Evolutionary conservation across 768 basidiomycete genomes (phyloP), one percentile per base, ranked within the genome.

Genomic region (Rhizopogon vulgaris): DNA sequence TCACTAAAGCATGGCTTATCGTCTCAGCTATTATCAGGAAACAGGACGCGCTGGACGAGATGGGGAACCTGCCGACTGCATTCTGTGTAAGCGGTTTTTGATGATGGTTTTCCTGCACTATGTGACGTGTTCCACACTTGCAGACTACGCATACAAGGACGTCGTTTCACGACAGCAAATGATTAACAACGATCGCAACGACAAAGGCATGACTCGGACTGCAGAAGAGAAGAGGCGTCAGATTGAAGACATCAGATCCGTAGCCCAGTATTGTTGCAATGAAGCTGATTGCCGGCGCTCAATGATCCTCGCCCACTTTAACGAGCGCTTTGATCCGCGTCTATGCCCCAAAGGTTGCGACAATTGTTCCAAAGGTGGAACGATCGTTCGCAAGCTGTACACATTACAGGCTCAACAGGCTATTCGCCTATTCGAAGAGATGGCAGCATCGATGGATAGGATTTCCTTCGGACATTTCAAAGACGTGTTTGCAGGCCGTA

Each of bases 11-110:
- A 39, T 36, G 52, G 40, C 42, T 46, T 52, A 45, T 9, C 28
- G 40, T 30, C 27, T 48, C 27, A 90, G 88, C 2, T 90, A 90
- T 62, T 94, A 93, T 61, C 93, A 98, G 71, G 96, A 99, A 71
- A 98, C 95, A 0, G 96, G 96, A 6, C 83, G 96, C 52, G 96
- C 94, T 15, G 96, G 96, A 5, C 81, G 96, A 53, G 96, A 99
- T 62, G 92, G 91, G 4, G 66, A 78, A 58, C 78, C 81, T 1
- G 85, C 96, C 0, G 83, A 87, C 47, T 99, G 96, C 68, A 68
- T 96, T 11, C 78, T 98, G 10, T 93, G 92, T 95, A 65, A 62
- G 85, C 70, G 4, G 17, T 27, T 17, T 22, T 12, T 4, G 5
- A 52, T 32, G 27, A 15, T 8, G 11, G 24, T 24, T 36, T n/a